Evolutionary conservation across 768 basidiomycete species (phyloP).

Genomic region (Russula griseocarnosa): DNA sequence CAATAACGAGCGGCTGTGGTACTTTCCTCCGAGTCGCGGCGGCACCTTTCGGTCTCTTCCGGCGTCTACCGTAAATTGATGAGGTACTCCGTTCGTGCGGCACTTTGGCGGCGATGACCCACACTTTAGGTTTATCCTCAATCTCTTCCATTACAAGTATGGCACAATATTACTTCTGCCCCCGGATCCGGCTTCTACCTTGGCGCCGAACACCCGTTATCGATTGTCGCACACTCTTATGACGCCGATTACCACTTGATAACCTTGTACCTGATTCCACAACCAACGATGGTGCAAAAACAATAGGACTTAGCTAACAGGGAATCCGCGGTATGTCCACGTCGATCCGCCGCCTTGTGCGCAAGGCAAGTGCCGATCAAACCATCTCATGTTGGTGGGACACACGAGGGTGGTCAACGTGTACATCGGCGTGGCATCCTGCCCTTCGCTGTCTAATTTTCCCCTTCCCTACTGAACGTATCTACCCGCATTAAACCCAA

Average conservation of each 20-base stretch:
- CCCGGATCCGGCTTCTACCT: constrained; percentile 9
- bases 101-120: constrained; percentile 10
- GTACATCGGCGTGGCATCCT: constrained; percentile 13
- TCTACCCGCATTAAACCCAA: constrained; percentile 9
- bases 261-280: constrained; percentile 11
- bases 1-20: background rate
- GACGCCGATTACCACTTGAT: constrained; percentile 7
- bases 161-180: constrained; percentile 8
- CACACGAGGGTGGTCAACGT: background rate
- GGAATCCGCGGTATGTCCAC: background rate
- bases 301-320: background rate
- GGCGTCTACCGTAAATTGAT: background rate
- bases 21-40: constrained; percentile 5
- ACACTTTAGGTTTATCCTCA: constrained; percentile 19
- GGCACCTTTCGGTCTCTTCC: constrained; percentile 9
- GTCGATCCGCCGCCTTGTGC: constrained; percentile 1
- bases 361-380: constrained; percentile 3
- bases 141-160: constrained; percentile 16
- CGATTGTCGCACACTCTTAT: constrained; percentile 11
- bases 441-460: background rate
- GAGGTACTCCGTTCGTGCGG: constrained; percentile 7
- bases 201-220: constrained; percentile 13
- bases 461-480: background rate
- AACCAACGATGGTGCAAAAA: background rate
- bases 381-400: background rate